These are phyloP conservation scores for Eleusine indica DNA, from an alignment of 176 grass and related monocot species.

Conservation along the genomic window DNA sequence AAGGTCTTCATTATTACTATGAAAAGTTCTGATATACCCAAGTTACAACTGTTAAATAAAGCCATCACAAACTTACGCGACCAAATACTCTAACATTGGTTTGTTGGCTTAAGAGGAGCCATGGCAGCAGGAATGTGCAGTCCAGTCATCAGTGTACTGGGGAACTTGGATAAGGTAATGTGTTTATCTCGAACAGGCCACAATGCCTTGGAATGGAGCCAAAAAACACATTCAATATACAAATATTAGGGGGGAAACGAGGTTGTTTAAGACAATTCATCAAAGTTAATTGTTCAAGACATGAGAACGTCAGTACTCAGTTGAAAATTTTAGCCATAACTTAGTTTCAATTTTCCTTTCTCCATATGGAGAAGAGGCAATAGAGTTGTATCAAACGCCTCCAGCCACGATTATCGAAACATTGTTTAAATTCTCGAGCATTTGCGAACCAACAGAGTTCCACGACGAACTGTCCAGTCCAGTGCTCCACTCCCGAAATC, in stretches of 20 bases:
- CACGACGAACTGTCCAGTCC: not conserved
- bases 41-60: not conserved
- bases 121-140: not conserved
- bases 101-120: not conserved
- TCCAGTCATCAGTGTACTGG: not conserved
- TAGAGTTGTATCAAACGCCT: not conserved
- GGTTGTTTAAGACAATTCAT: not conserved
- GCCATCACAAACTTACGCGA: not conserved
- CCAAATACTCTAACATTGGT: not conserved
- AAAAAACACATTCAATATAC: not conserved
- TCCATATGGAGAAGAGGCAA: not conserved
- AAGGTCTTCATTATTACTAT: conserved; percentile 1
- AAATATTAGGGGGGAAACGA: not conserved
- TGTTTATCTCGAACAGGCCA: not conserved
- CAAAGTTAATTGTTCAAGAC: not conserved
- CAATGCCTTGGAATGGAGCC: not conserved
- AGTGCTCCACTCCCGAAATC: not conserved
- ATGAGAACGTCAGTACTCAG: not conserved
- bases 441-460: not conserved
- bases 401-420: not conserved
- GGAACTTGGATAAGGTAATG: not conserved
- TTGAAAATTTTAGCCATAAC: not conserved
- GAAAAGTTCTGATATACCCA: conserved; percentile 6
- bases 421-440: not conserved
- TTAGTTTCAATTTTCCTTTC: not conserved